phyloP scores from a whole-genome alignment of 202 grass and related monocot genomes.

The Setaria viridis region DNA sequence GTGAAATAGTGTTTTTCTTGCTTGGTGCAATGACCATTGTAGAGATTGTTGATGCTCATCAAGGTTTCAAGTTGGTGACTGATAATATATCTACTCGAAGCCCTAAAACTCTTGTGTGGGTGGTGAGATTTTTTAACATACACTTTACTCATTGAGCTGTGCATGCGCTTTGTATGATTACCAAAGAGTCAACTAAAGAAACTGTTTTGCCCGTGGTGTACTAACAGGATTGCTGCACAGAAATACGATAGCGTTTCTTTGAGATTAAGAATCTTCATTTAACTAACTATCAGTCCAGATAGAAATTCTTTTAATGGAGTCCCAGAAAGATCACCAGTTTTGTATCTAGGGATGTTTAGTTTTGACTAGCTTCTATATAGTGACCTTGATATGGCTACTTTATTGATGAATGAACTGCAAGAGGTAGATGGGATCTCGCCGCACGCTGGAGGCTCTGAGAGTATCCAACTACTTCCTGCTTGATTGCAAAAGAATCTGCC shows the following conservation, averaged over 20 bases:
- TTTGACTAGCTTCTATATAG: neutral
- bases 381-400: neutral
- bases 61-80: constrained; percentile 98
- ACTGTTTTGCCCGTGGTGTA: constrained; percentile 26
- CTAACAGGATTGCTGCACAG: neutral
- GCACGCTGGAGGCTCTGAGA: too few relatives aligned
- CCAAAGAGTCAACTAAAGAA: constrained; percentile 19
- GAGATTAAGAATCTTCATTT: neutral
- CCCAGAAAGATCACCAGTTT: constrained; percentile 5
- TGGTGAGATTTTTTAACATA: constrained; percentile 61
- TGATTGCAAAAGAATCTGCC: too few relatives aligned
- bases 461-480: too few relatives aligned
- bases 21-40: constrained; percentile 99
- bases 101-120: constrained; percentile 87
- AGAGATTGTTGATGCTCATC: constrained; percentile 98
- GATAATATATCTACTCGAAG: constrained; percentile 96
- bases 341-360: constrained; percentile 3
- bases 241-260: constrained; percentile 10
- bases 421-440: too few relatives aligned
- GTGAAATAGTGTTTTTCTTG: constrained; percentile 99
- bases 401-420: too few relatives aligned
- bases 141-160: neutral
- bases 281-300: constrained; percentile 13
- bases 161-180: neutral
- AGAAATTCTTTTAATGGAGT: neutral